Conservation (phyloP, 1,284 basidiomycete genomes). For the Apiotrichum brassicae region DNA sequence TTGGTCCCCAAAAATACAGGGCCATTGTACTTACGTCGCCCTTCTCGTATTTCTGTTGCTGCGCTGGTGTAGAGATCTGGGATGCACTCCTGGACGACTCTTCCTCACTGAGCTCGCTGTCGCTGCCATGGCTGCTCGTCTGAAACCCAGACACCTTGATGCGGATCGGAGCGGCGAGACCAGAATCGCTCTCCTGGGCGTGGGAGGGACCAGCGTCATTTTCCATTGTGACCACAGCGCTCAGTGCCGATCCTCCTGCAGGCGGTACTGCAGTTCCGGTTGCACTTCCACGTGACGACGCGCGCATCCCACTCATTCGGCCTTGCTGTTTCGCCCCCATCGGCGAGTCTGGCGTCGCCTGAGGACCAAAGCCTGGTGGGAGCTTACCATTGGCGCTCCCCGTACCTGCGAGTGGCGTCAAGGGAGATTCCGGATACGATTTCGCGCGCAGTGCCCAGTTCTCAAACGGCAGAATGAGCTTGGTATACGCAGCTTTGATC, state of each 20-base stretch:
- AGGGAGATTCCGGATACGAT: slow-evolving; percentile 41
- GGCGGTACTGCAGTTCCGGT: too few species aligned
- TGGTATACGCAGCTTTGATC: slow-evolving; percentile 80
- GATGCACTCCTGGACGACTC: slow-evolving; percentile 19
- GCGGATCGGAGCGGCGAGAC: slow-evolving; percentile 8
- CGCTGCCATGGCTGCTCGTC: slow-evolving; percentile 30
- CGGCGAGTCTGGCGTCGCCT: slow-evolving; percentile 14
- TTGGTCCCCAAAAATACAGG: not conserved
- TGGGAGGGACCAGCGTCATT: not conserved
- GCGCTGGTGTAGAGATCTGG: slow-evolving; percentile 11
- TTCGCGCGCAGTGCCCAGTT: slow-evolving; percentile 73
- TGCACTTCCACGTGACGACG: slow-evolving; percentile 10
- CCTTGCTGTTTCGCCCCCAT: slow-evolving; percentile 19
- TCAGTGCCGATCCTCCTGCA: slow-evolving; percentile 1
- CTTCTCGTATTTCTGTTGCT: slow-evolving; percentile 33
- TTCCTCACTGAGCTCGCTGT: slow-evolving; percentile 30
- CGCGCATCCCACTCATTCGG: slow-evolving; percentile 11
- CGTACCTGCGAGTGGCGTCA: not conserved
- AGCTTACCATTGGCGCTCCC: slow-evolving; percentile 13
- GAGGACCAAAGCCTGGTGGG: slow-evolving; percentile 6
- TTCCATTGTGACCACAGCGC: slow-evolving; percentile 14
- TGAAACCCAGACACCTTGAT: slow-evolving; percentile 38
- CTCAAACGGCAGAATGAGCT: slow-evolving; percentile 91
- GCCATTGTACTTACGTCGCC: slow-evolving; percentile 41
- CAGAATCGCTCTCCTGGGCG: not conserved